Base-by-base conservation (phyloP, 1,139 yeast species). In the Candida frijolesensis region DNA sequence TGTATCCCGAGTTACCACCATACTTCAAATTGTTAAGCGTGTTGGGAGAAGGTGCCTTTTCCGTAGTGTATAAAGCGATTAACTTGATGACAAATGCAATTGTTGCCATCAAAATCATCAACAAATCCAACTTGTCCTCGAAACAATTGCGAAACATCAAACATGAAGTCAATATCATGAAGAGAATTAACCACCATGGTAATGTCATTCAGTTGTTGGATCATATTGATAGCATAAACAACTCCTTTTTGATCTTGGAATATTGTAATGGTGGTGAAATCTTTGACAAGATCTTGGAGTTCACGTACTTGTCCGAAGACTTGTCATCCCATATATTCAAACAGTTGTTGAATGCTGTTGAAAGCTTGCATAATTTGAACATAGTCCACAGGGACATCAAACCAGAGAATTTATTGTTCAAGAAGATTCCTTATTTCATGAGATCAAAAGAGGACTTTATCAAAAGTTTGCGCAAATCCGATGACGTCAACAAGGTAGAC, bases 351-450 rank as follows among this genome's bases (percentile, higher is more conserved):
- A 77, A 85, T 47, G 95, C 98, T 0, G 79, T 94, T 22, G 80
- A 84, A 55, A 89, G 89, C 66, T 74, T 94, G 60, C 99, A 94
- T 70, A 84, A 83, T 55, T 84, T 82, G 50, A 96, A 96, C 47
- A 85, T 94, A 42, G 99, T 91, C 16, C 99, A 94, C 66, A 79
- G 99, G 51, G 99, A 94, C 67, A 87, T 94, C 59, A 94, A 94
- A 66, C 98, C 99, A 0, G 99, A 94, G 62, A 94, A 94, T 67
- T 73, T 94, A 49, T 74, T 94, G 47, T 94, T 89, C 67, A 82
- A 67, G 46, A 64, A 62, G 42, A 74, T 76, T 33, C 76, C 76
- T 2, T 60, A 57, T 48, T 65, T 76, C 14, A 86, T 90, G 1
- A 63, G 84, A 34, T 51, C 75, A 2, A 54, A 55, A 2, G 78